Evolutionary conservation across 148 eudicot species (phyloP).

Genomic region (Limonium bicolor): DNA sequence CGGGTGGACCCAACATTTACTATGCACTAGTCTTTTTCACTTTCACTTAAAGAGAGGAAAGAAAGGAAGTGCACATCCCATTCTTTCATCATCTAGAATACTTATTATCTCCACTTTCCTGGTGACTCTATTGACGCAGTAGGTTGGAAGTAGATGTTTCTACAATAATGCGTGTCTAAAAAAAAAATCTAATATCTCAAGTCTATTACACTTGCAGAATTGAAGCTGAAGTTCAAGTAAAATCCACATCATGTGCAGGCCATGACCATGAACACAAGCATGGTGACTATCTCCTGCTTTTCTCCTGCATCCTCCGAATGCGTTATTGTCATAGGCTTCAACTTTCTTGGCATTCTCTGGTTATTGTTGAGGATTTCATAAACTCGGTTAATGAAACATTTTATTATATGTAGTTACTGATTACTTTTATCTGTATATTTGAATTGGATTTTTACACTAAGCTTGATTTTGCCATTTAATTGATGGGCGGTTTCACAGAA

Average conservation of each 20-base stretch:
- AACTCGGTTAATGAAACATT: too few relatives aligned
- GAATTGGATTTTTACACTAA: too few relatives aligned
- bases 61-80: background rate
- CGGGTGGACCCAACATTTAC: background rate
- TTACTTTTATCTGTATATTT: too few relatives aligned
- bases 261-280: conserved; percentile 37
- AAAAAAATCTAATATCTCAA: background rate
- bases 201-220: conserved; percentile 36
- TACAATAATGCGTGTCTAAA: too few relatives aligned
- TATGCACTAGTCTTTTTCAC: background rate
- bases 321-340: too few relatives aligned
- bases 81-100: conserved; percentile 6
- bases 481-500: conserved; percentile 81
- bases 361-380: background rate
- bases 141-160: too few relatives aligned
- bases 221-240: conserved; percentile 49
- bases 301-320: background rate
- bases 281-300: conserved; percentile 20
- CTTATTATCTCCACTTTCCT: too few relatives aligned
- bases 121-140: too few relatives aligned
- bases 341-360: background rate
- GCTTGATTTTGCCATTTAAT: too few relatives aligned
- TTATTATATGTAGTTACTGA: too few relatives aligned
- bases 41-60: background rate
- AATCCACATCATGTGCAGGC: conserved; percentile 23